phyloP scores from a whole-genome alignment of 1,284 basidiomycete species.

The Anthracocystis setariae region DNA sequence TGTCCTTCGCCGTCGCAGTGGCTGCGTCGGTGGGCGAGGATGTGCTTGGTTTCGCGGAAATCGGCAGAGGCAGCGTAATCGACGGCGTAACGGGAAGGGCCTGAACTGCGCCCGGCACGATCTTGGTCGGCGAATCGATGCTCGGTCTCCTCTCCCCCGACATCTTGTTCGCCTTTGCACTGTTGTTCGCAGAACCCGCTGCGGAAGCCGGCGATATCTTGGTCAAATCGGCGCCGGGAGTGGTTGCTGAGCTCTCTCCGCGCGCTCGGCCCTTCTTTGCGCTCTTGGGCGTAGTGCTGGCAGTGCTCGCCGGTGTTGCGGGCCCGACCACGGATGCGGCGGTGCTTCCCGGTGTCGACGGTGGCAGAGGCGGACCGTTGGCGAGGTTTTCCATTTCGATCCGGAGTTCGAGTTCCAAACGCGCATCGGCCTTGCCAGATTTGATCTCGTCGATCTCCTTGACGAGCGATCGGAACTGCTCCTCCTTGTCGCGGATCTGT shows the following conservation, averaged over 20 bases:
- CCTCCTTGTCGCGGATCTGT: conserved; percentile 54
- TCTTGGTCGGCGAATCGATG: conserved; percentile 37
- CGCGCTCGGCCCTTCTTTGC: conserved; percentile 36
- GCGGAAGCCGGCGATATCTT: conserved; percentile 21
- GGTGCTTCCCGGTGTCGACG: conserved; percentile 25
- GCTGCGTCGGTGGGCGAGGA: conserved; percentile 3
- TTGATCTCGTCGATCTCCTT: conserved; percentile 52
- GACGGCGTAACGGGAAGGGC: conserved; percentile 26
- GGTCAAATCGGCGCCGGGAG: conserved; percentile 17
- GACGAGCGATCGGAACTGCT: conserved; percentile 43
- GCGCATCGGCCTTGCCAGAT: conserved; percentile 36
- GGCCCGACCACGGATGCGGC: conserved; percentile 18
- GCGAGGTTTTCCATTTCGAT: conserved; percentile 51
- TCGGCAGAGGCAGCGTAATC: conserved; percentile 23
- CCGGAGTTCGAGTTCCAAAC: conserved; percentile 40
- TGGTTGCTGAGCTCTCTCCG: conserved; percentile 27
- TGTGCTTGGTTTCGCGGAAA: background rate
- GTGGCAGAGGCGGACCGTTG: conserved; percentile 36
- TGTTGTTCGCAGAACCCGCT: conserved; percentile 20
- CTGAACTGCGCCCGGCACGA: conserved; percentile 9
- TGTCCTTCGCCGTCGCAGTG: background rate
- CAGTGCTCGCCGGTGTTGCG: conserved; percentile 21
- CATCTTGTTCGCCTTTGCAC: conserved; percentile 18
- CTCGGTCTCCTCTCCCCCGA: conserved; percentile 21
- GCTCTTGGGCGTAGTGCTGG: conserved; percentile 38